Percentiles rank a stretch among this genome's conserved stretches.
These are phyloP conservation scores for Xerocomellus dryophilus DNA, from an alignment of 768 basidiomycete genomes.

Conservation along the genomic window DNA sequence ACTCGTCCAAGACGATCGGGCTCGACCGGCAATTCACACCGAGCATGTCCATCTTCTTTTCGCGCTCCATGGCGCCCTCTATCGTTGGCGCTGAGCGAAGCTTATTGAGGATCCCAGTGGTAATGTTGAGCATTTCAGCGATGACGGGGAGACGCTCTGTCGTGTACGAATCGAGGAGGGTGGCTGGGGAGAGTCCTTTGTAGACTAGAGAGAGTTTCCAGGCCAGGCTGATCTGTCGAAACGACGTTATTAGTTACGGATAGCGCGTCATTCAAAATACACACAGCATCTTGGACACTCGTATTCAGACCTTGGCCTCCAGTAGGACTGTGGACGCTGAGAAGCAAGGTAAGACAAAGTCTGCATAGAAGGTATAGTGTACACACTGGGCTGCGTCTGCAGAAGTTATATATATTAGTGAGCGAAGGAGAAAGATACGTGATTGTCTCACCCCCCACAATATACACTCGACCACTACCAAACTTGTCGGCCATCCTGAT, in stretches of 20 bases:
- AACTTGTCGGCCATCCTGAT: constrained; percentile 48
- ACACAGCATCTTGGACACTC: constrained; percentile 40
- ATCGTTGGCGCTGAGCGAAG: neutral
- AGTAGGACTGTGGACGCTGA: constrained; percentile 25
- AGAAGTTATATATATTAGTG: neutral
- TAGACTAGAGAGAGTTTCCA: constrained; percentile 47
- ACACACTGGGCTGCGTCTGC: constrained; percentile 46
- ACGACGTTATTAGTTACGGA: neutral
- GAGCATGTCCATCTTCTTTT: constrained; percentile 21
- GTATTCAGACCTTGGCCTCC: constrained; percentile 36
- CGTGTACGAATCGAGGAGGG: constrained; percentile 42
- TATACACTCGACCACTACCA: constrained; percentile 41
- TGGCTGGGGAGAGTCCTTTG: constrained; percentile 34
- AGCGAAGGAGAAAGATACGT: neutral
- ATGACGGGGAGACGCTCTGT: constrained; percentile 46
- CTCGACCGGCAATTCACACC: constrained; percentile 38
- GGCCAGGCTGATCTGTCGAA: constrained; percentile 37
- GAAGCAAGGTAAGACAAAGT: neutral
- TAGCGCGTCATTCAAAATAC: constrained; percentile 9
- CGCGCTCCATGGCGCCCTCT: neutral
- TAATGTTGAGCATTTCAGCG: constrained; percentile 42
- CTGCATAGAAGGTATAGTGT: neutral
- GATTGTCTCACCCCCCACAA: constrained; percentile 40
- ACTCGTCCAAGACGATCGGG: constrained; percentile 38
- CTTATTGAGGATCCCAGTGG: constrained; percentile 26